A percentile compares a stretch with the other conserved stretches of the same genome.
Conservation (phyloP, 2,329 filamentous ascomycete genomes). For the Madurella mycetomatis region DNA sequence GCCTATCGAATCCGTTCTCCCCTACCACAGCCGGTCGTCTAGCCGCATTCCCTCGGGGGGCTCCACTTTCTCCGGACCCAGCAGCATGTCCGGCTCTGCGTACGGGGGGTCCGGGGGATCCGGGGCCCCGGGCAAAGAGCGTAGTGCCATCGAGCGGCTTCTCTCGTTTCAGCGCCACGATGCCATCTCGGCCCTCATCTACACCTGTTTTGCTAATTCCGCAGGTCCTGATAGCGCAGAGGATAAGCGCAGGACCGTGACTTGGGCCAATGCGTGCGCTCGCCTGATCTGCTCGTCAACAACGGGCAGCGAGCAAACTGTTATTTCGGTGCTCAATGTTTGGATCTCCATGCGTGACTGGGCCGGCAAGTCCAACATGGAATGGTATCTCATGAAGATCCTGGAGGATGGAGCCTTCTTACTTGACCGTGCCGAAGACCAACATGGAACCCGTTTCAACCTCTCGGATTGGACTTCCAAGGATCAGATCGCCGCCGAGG, state of each 20-base stretch:
- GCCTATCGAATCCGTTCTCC: slow-evolving; percentile 76
- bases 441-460: slow-evolving; percentile 66
- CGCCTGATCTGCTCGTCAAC: slow-evolving; percentile 74
- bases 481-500: slow-evolving; percentile 75
- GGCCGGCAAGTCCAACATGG: slow-evolving; percentile 84
- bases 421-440: slow-evolving; percentile 78
- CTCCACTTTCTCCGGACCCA: slow-evolving; percentile 30
- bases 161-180: slow-evolving; percentile 87
- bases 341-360: slow-evolving; percentile 86
- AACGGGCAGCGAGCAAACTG: slow-evolving; percentile 71
- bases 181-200: slow-evolving; percentile 76
- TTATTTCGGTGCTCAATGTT: slow-evolving; percentile 79
- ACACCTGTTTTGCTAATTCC: slow-evolving; percentile 85
- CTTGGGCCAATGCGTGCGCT: slow-evolving; percentile 86
- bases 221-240: slow-evolving; percentile 77
- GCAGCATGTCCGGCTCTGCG: slow-evolving; percentile 7
- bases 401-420: slow-evolving; percentile 90
- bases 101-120: slow-evolving; percentile 16
- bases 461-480: slow-evolving; percentile 69
- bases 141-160: slow-evolving; percentile 72
- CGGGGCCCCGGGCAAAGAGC: slow-evolving; percentile 32
- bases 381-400: slow-evolving; percentile 92
- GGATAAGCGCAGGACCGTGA: slow-evolving; percentile 71
- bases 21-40: slow-evolving; percentile 55
- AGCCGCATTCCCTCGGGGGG: slow-evolving; percentile 33